These are phyloP conservation scores for Coniosporium tulheliwenetii DNA, from an alignment of 2,329 filamentous ascomycete genomes.

Conservation along the genomic window DNA sequence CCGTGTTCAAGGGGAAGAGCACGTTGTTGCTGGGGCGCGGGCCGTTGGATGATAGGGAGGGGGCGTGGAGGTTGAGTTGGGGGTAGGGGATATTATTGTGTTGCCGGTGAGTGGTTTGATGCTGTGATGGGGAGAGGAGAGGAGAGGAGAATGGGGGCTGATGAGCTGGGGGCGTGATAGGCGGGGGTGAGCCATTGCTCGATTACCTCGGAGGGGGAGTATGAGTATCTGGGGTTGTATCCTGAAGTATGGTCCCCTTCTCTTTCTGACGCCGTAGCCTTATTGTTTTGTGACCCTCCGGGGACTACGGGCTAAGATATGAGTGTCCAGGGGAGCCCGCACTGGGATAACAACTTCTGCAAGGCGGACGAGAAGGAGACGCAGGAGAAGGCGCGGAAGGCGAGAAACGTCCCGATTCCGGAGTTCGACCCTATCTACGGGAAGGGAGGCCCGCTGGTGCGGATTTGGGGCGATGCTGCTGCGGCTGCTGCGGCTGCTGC, in stretches of 20 bases:
- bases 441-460: background rate
- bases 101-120: conserved; percentile 6
- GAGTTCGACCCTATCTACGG: conserved; percentile 6
- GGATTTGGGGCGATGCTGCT: background rate
- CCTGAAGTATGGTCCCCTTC: conserved; percentile 7
- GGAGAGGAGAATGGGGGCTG: background rate
- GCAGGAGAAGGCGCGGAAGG: conserved; percentile 5
- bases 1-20: conserved; percentile 7
- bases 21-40: conserved; percentile 6
- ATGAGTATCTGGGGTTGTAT: conserved; percentile 13
- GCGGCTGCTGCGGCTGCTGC: background rate
- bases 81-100: conserved; percentile 6
- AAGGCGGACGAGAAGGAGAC: conserved; percentile 8
- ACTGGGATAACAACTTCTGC: conserved; percentile 12
- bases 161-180: background rate
- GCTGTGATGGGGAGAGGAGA: background rate
- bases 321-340: conserved; percentile 6
- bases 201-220: conserved; percentile 8
- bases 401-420: conserved; percentile 6
- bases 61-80: conserved; percentile 5
- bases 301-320: background rate
- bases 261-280: background rate
- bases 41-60: conserved; percentile 5
- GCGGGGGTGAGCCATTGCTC: conserved; percentile 12
- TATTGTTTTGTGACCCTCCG: too few species aligned